phyloP scores from a whole-genome alignment of 1,284 basidiomycete species.

The Ceratobasidium sp. region DNA sequence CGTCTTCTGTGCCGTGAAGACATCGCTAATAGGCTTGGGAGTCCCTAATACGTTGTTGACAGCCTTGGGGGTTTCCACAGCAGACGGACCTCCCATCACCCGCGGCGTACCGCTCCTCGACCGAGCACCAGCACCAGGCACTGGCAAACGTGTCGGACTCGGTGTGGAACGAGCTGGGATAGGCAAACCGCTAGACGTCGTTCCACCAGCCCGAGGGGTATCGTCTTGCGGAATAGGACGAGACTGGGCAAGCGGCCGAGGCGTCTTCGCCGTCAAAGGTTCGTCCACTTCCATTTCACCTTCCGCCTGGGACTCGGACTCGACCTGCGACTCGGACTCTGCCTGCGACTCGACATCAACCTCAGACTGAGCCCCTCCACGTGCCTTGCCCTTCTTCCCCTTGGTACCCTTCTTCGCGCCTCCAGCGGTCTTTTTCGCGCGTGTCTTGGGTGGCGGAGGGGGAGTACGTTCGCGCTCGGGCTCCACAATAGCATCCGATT shows the following conservation, averaged over 20 bases:
- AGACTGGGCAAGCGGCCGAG: constrained; percentile 2
- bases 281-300: constrained; percentile 21
- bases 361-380: neutral
- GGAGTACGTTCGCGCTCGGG: neutral
- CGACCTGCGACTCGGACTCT: constrained; percentile 40
- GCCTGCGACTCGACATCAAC: constrained; percentile 10
- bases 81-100: neutral
- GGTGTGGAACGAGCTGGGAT: constrained; percentile 30
- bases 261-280: neutral
- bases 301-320: constrained; percentile 25
- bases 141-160: constrained; percentile 34
- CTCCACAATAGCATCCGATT: neutral
- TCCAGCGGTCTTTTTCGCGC: constrained; percentile 31
- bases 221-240: constrained; percentile 3
- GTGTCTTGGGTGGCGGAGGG: constrained; percentile 32
- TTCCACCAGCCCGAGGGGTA: constrained; percentile 18
- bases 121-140: neutral
- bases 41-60: neutral
- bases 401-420: constrained; percentile 9
- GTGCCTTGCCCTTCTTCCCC: constrained; percentile 36
- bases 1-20: neutral
- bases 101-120: constrained; percentile 17
- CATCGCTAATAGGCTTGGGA: neutral
- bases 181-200: constrained; percentile 10
- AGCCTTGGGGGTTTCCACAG: neutral